Evolutionary conservation across 305 asterid species (phyloP), one percentile per base, ranked within the genome.

Genomic region (Solanum hybrid): DNA sequence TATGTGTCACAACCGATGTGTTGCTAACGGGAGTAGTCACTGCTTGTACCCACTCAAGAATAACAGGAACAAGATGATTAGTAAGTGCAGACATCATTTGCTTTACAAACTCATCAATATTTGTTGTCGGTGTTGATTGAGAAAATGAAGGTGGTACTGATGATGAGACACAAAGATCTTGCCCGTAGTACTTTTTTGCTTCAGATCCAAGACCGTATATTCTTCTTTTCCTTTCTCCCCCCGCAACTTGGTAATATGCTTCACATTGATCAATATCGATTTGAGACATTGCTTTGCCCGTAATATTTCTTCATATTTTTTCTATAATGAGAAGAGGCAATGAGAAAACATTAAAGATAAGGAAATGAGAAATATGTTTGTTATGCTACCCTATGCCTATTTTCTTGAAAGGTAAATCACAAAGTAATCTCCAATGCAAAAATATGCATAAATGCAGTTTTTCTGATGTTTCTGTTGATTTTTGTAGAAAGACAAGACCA

Each of bases 351-450:
- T 46, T 46, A 14, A 51, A 16, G 22, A 51, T 14, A 5, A 5
- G 64, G 10, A 51, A 51, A 51, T 51, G 22, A 51, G 64, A 51
- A 51, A 46, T n/a, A n/a, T n/a, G n/a, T n/a, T 95, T 4, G 61
- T 83, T 9, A 89, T 92, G 84, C 95, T 96, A 7, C 97, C 98
- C 33, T 96, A 95, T 81, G 98, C 97, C 89, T 95, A 93, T 89
- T 94, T 94, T 61, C 91, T 96, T 11, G 98, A 96, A 87, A 93
- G 95, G 98, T 96, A 91, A 83, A 40, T 77, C 86, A 81, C 22
- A 28, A 6, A 10, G 74, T 86, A 57, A 86, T 26, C 29, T 5
- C 24, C 20, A 22, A 35, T 79, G 61, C 20, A 22, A 3, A 78
- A 34, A 36, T 78, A 35, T 79, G 61, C 20, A 22, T 3, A 78